Evolutionary conservation across 495 filamentous ascomycete genomes (phyloP).

Genomic region (Trypethelium eluteriae): DNA sequence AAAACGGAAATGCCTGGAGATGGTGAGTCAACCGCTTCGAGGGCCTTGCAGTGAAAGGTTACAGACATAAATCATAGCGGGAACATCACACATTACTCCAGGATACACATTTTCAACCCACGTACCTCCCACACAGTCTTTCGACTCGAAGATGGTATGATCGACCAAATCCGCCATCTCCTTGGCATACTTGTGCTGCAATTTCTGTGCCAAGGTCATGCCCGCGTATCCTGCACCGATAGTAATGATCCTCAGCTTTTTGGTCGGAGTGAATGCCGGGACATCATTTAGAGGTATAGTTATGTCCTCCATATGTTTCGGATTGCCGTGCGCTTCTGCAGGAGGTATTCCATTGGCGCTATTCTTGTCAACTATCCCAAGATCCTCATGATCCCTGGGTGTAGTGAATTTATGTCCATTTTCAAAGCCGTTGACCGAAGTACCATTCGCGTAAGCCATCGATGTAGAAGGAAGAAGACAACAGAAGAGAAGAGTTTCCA

Average conservation of each 20-base stretch:
- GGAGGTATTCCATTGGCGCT: not conserved
- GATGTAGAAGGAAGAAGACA: not conserved
- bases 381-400: not conserved
- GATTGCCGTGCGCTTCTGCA: not conserved
- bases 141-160: conserved; percentile 34
- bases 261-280: conserved; percentile 25
- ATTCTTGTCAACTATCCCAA: not conserved
- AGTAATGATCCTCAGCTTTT: conserved; percentile 28
- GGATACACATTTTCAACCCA: conserved; percentile 35
- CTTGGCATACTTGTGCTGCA: conserved; percentile 28
- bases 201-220: conserved; percentile 32
- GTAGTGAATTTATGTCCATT: not conserved
- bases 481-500: not conserved
- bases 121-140: conserved; percentile 30
- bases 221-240: conserved; percentile 33
- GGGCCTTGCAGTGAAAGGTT: not conserved
- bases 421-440: not conserved
- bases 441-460: not conserved
- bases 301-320: conserved; percentile 4
- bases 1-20: conserved; percentile 29
- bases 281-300: conserved; percentile 9
- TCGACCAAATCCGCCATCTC: conserved; percentile 25
- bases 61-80: conserved; percentile 28
- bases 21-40: not conserved
- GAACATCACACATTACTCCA: conserved; percentile 34